Evolutionary conservation across 495 filamentous ascomycete species (phyloP).

Genomic region (Beverwykella pulmonaria): DNA sequence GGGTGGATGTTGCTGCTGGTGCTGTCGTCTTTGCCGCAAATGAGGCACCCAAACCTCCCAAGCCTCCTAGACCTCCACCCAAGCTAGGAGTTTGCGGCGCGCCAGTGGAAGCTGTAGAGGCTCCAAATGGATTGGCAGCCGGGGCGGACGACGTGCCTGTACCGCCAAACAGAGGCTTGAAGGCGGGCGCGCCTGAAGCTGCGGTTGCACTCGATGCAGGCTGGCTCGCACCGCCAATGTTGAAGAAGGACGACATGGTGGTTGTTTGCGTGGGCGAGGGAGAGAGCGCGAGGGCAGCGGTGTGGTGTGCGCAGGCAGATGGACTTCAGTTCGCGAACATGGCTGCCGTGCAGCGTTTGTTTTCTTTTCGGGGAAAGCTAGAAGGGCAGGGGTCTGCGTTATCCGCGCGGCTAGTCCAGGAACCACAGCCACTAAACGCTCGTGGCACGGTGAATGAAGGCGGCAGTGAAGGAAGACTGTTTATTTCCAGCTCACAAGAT

Average conservation of each 20-base stretch:
- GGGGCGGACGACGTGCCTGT: not conserved
- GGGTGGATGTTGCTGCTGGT: slow-evolving; percentile 18
- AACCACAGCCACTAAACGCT: not conserved
- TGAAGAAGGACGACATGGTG: slow-evolving; percentile 32
- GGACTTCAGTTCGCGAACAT: not conserved
- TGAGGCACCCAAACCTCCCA: slow-evolving; percentile 6
- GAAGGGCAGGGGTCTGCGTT: slow-evolving; percentile 4
- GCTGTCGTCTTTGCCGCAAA: slow-evolving; percentile 16
- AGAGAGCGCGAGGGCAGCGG: not conserved
- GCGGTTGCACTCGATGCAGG: slow-evolving; percentile 13
- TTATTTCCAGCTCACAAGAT: not conserved
- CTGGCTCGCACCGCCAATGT: slow-evolving; percentile 29
- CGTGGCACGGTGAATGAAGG: not conserved
- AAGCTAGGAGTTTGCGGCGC: slow-evolving; percentile 29
- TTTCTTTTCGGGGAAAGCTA: slow-evolving; percentile 6
- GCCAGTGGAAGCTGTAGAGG: slow-evolving; percentile 17
- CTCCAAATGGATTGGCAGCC: not conserved
- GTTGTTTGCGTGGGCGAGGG: not conserved
- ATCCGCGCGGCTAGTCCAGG: slow-evolving; percentile 7
- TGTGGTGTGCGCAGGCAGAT: slow-evolving; percentile 5
- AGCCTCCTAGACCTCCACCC: slow-evolving; percentile 15
- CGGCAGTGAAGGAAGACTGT: not conserved
- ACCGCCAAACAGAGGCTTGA: slow-evolving; percentile 21
- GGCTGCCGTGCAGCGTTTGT: not conserved
- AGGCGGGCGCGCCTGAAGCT: not conserved